Evolutionary conservation across 2,329 filamentous ascomycete species (phyloP), one percentile per base, ranked within the genome.

Genomic region (Pseudocercospora musae): DNA sequence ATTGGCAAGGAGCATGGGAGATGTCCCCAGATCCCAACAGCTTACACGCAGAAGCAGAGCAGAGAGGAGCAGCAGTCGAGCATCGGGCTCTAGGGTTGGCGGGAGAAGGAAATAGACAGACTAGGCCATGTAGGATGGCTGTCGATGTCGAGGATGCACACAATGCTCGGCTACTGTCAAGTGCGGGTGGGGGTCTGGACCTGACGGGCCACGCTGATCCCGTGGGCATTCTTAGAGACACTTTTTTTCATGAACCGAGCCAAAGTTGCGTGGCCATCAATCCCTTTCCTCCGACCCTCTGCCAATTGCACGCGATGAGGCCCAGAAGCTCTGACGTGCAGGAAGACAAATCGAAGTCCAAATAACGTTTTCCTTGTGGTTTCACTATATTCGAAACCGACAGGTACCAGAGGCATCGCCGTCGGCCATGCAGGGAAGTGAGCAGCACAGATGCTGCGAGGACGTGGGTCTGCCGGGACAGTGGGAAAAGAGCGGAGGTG

Each of bases 341-440:
- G 44, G 44, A 48, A 48, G 20, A 48, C 37, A 48, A 21, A 42
- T 29, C 42, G 56, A 58, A 42, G 56, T 53, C 49, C 31, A 56
- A 59, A 59, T 55, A 62, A 55, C 55, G 31, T 58, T 59, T 57
- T 21, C 40, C 42, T 40, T n/a, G 13, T 59, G 50, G 57, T 52
- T 59, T 63, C 60, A 59, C 29, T 57, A 21, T 57, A 57, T 44
- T 29, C 59, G 56, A 63, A 63, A 57, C 57, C 25, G 29, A 50
- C 44, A 52, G 23, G 37, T 21, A 40, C 21, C n/a, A 21, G 57
- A 37, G 23, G 44, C 18, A 40, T 48, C 31, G 50, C 57, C 57
- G 61, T n/a, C 40, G 61, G 33, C 50, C 52, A 60, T 63, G 57
- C 58, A 58, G 25, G 46, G 23, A 23, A 21, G 18, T 29, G 21